A percentile compares a stretch with the other conserved stretches of the same genome.
Conservation (phyloP, 192 early-diverging fungal genomes). For the Oehlia diaphana region DNA sequence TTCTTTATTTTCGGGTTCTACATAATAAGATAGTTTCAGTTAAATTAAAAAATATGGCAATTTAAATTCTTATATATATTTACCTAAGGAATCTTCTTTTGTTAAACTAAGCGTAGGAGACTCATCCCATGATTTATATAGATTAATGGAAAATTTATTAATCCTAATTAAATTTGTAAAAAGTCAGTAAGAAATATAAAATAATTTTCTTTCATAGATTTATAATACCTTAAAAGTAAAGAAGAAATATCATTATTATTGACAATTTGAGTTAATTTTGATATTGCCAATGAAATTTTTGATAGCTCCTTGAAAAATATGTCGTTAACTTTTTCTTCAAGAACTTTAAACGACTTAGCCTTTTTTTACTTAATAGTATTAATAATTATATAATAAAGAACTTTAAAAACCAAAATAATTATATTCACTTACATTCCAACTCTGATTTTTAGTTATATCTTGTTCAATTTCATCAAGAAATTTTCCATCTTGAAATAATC, state of each 20-base stretch:
- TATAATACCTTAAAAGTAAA: background rate
- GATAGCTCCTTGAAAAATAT: background rate
- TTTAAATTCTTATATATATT: background rate
- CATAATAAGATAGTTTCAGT: background rate
- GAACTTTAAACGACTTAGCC: background rate
- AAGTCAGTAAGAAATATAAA: background rate
- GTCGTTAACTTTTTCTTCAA: background rate
- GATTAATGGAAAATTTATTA: conserved; percentile 4
- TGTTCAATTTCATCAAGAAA: background rate
- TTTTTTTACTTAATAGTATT: background rate
- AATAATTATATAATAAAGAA: background rate
- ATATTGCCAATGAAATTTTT: conserved; percentile 5
- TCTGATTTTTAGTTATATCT: background rate
- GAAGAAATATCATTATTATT: background rate
- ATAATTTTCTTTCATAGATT: too few species aligned
- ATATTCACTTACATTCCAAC: conserved; percentile 3
- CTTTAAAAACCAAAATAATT: background rate
- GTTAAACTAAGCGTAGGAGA: conserved; percentile 9
- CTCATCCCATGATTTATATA: conserved; percentile 9
- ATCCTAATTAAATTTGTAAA: background rate
- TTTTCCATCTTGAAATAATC: background rate
- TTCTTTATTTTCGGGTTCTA: conserved; percentile 30
- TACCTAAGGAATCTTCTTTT: background rate
- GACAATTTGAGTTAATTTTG: conserved; percentile 3
- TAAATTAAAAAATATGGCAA: too few species aligned